Conservation (phyloP, 305 asterid genomes). For the Nicotiana rustica region DNA sequence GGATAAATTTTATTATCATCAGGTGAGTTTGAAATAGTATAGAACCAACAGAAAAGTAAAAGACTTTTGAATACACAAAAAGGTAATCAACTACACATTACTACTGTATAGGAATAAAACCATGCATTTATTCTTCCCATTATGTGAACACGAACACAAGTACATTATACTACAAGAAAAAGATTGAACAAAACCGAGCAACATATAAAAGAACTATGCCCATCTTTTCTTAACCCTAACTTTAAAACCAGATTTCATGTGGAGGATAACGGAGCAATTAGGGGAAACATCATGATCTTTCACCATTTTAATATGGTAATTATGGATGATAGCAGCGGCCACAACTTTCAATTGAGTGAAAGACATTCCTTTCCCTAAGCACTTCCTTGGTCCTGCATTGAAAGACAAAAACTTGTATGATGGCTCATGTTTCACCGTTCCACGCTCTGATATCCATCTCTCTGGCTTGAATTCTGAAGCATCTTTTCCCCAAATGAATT, state of each 20-base stretch:
- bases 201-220: not conserved
- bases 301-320: slow-evolving; percentile 40
- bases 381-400: slow-evolving; percentile 60
- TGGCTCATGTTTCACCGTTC: slow-evolving; percentile 61
- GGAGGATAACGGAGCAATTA: slow-evolving; percentile 58
- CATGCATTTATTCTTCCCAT: no score
- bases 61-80: no score
- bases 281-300: slow-evolving; percentile 54
- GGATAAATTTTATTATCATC: no score
- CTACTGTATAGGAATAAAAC: no score
- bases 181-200: not conserved
- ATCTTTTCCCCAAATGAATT: slow-evolving; percentile 61
- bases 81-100: no score
- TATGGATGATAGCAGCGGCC: slow-evolving; percentile 42
- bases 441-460: slow-evolving; percentile 65
- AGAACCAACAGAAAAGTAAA: no score
- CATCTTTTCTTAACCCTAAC: slow-evolving; percentile 53
- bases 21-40: no score
- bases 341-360: slow-evolving; percentile 40
- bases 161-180: no score
- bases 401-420: slow-evolving; percentile 67
- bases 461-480: slow-evolving; percentile 61
- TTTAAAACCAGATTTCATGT: slow-evolving; percentile 61
- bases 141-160: no score
- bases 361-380: slow-evolving; percentile 42